phyloP scores from a whole-genome alignment of 2,329 filamentous ascomycete genomes.

The Stromatinia cepivora region DNA sequence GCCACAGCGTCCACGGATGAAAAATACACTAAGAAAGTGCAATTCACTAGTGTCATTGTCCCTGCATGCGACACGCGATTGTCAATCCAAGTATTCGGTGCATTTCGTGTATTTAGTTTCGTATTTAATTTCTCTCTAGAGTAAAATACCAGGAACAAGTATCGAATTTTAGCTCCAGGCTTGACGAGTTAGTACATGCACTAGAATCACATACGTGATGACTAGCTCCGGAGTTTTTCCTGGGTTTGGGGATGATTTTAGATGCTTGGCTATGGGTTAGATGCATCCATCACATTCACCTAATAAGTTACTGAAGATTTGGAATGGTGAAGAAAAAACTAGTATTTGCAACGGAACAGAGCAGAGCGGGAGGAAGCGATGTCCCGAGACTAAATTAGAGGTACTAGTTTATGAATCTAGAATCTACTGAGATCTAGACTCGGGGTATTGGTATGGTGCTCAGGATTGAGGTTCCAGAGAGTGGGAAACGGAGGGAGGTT shows the following conservation, averaged over 20 bases:
- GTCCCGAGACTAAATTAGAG: background rate
- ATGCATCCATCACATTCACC: no score
- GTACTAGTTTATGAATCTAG: background rate
- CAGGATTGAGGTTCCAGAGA: no score
- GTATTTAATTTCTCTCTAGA: no score
- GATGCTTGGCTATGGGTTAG: no score
- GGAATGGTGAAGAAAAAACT: no score
- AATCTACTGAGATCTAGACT: constrained; percentile 3
- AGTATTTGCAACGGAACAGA: background rate
- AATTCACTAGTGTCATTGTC: background rate
- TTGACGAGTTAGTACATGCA: no score
- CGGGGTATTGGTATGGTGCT: background rate
- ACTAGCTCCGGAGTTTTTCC: no score
- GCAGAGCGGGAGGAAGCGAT: background rate
- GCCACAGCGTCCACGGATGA: background rate
- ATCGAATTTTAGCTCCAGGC: no score
- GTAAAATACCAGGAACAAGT: no score
- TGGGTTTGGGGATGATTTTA: no score
- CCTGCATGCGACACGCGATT: background rate
- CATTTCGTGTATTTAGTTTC: background rate
- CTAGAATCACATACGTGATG: no score
- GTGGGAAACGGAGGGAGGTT: background rate
- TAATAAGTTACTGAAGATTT: no score
- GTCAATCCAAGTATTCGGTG: background rate
- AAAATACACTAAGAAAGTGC: background rate